Percentiles rank a stretch among this genome's conserved stretches.
phyloP scores from a whole-genome alignment of 495 filamentous ascomycete species.

The Lentithecium fluviatile region DNA sequence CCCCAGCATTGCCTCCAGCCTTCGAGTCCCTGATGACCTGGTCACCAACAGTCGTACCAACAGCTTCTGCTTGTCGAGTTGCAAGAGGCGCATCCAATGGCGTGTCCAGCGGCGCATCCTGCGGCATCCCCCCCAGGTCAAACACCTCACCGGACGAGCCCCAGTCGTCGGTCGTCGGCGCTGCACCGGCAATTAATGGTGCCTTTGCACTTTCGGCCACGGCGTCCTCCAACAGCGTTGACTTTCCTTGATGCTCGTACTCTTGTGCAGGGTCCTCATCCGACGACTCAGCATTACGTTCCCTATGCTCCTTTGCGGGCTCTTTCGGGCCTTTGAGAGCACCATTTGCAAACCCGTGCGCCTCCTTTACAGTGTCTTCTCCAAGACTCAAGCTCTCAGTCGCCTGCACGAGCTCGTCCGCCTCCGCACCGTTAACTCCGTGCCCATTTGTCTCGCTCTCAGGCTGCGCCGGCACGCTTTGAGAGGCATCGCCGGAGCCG shows the following conservation, averaged over 20 bases:
- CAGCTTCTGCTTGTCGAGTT: slow-evolving; percentile 18
- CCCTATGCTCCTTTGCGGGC: neutral
- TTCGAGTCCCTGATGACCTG: slow-evolving; percentile 17
- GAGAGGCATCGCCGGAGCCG: slow-evolving; percentile 1
- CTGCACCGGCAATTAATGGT: slow-evolving; percentile 19
- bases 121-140: slow-evolving; percentile 29
- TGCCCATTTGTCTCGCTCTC: slow-evolving; percentile 4
- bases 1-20: slow-evolving; percentile 22
- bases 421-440: slow-evolving; percentile 12
- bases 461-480: neutral
- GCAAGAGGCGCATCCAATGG: slow-evolving; percentile 7
- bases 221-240: slow-evolving; percentile 34
- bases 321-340: neutral
- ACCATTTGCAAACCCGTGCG: neutral
- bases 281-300: neutral
- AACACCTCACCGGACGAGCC: slow-evolving; percentile 31
- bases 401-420: slow-evolving; percentile 3
- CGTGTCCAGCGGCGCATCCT: slow-evolving; percentile 22
- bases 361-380: neutral
- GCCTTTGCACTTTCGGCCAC: slow-evolving; percentile 25
- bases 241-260: slow-evolving; percentile 36
- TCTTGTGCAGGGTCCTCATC: slow-evolving; percentile 22
- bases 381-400: slow-evolving; percentile 1
- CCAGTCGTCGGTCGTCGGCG: slow-evolving; percentile 28
- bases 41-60: slow-evolving; percentile 19